These are phyloP conservation scores for Zymoseptoria passerinii DNA, from an alignment of 2,329 filamentous ascomycete genomes.

Conservation along the genomic window DNA sequence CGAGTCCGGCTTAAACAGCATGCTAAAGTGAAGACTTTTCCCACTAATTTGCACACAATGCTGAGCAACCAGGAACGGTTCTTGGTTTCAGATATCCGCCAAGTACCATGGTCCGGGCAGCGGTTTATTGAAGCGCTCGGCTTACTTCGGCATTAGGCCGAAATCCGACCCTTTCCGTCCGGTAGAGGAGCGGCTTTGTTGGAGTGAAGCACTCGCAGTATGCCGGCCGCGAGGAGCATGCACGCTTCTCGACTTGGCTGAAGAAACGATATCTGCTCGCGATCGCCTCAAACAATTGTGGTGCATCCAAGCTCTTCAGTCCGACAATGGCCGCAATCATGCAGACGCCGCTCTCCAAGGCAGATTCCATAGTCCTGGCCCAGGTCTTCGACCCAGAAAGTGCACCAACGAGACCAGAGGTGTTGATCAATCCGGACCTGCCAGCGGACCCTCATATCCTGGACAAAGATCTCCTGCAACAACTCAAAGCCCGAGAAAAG, in stretches of 20 bases:
- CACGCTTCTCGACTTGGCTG: neutral
- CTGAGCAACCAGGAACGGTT: neutral
- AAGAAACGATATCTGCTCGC: slow-evolving; percentile 1
- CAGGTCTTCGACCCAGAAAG: slow-evolving; percentile 27
- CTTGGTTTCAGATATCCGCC: neutral
- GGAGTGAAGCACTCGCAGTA: neutral
- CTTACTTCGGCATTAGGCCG: neutral
- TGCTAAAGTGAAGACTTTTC: neutral
- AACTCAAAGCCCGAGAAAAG: slow-evolving; percentile 18
- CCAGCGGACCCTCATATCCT: slow-evolving; percentile 19
- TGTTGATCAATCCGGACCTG: slow-evolving; percentile 19
- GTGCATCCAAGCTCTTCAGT: neutral
- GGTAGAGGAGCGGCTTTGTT: neutral
- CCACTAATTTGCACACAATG: neutral
- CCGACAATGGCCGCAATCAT: slow-evolving; percentile 1
- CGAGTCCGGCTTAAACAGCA: neutral
- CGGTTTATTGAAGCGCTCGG: neutral
- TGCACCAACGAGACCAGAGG: slow-evolving; percentile 17
- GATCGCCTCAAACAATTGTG: neutral
- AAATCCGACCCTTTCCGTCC: neutral
- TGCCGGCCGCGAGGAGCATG: neutral
- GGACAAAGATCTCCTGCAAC: slow-evolving; percentile 8
- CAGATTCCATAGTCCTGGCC: slow-evolving; percentile 42
- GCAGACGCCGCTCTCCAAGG: slow-evolving; percentile 15
- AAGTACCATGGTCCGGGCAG: neutral